Conservation (phyloP, 371 early-diverging fungal species). For the Mucor plumbeus region DNA sequence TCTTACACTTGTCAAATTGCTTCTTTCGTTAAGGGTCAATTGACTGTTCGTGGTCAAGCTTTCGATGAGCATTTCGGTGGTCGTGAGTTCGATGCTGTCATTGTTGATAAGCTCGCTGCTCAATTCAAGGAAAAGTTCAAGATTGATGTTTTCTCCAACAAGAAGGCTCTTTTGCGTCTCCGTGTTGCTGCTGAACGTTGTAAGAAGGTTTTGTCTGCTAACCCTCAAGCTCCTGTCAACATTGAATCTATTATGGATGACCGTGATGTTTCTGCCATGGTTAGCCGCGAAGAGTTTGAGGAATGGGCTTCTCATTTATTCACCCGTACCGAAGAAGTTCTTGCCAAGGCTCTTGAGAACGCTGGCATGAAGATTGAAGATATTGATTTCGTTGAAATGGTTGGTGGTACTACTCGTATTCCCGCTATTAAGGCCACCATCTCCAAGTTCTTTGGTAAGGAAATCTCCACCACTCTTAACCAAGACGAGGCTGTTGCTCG, state of each 20-base stretch:
- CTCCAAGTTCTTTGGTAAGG: conserved; percentile 82
- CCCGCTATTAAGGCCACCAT: conserved; percentile 92
- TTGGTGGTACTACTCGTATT: conserved; percentile 95
- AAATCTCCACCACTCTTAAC: conserved; percentile 93
- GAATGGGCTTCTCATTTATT: conserved; percentile 79
- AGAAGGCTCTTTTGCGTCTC: conserved; percentile 92
- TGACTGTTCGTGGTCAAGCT: conserved; percentile 88
- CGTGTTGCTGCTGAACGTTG: conserved; percentile 92
- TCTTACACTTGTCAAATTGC: conserved; percentile 89
- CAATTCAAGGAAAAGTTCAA: conserved; percentile 95
- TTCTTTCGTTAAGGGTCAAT: conserved; percentile 93
- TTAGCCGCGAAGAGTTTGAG: conserved; percentile 86
- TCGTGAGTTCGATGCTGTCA: conserved; percentile 92
- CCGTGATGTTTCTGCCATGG: conserved; percentile 85
- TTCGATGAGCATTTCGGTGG: conserved; percentile 95
- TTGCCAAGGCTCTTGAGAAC: conserved; percentile 80
- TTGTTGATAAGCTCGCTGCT: conserved; percentile 83
- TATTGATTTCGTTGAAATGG: conserved; percentile 91
- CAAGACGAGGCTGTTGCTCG: conserved; percentile 97
- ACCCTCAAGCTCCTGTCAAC: conserved; percentile 88
- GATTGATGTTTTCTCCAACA: conserved; percentile 87
- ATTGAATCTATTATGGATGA: conserved; percentile 96
- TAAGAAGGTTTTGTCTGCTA: conserved; percentile 96
- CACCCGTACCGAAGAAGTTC: conserved; percentile 72
- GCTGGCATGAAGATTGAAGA: conserved; percentile 81